Evolutionary conservation across 805 yeast genomes (phyloP), one percentile per base, ranked within the genome.

Genomic region (Saccharomyces cerevisiae): DNA sequence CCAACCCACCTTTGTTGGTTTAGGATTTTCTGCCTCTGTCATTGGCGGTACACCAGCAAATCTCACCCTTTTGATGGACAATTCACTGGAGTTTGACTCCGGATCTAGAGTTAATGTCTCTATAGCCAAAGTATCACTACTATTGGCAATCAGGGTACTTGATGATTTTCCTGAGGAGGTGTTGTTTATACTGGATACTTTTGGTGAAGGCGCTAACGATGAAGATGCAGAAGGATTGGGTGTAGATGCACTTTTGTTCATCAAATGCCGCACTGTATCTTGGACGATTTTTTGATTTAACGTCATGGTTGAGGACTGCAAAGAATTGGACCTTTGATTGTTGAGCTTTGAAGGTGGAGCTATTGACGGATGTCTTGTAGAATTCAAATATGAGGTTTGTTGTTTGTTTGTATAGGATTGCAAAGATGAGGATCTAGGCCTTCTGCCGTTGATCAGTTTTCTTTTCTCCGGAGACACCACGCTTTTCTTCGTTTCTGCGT

Each of bases 21-120:
- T 57, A 2, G 65, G 62, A 17, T 68, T 61, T 51, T 70, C 73
- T 17, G 62, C 60, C 1, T 56, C 59, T 1, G 63, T 55, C 64
- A 69, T 63, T 6, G 74, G 72, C 4, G 73, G 70, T 0, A 70
- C 74, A 11, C 73, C 73, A 3, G 59, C 53, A 54, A 70, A 70
- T 29, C 73, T 61, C 3, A 70, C 74, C 48, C 63, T 70, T 56
- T 68, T 68, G 4, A 56, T 51, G 4, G n/a, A 30, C 22, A 28
- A 3, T 4, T n/a, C 30, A 14, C 21, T 4, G 24, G 41, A 14
- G 31, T n/a, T 28, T 14, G 24, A 28, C 28, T 47, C 49, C n/a
- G 31, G 26, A 28, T 36, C 43, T 11, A 36, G 24, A 21, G 10
- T 17, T 17, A 36, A 9, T n/a, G 43, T 36, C 17, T 36, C 43